Percentiles rank a stretch among this genome's conserved stretches.
phyloP scores from a whole-genome alignment of 2,329 filamentous ascomycete species.

The Davidsoniella virescens region DNA sequence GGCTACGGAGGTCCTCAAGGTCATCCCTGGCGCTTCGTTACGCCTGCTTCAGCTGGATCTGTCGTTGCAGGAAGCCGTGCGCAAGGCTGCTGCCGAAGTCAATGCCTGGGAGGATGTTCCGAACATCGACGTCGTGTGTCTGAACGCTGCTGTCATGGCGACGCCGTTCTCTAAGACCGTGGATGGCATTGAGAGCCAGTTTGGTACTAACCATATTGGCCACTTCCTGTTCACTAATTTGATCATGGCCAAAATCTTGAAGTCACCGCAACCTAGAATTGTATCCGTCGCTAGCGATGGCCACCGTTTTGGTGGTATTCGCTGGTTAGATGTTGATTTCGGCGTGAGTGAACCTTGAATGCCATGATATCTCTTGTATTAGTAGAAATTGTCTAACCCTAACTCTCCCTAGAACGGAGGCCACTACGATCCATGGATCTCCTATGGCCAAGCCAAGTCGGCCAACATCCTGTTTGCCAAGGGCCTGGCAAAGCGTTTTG shows the following conservation, averaged over 20 bases:
- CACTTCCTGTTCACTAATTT: constrained; percentile 31
- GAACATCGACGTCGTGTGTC: constrained; percentile 22
- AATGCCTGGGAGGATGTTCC: constrained; percentile 15
- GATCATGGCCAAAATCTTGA: constrained; percentile 15
- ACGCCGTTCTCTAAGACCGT: constrained; percentile 18
- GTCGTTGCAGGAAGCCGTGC: constrained; percentile 21
- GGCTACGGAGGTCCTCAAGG: constrained; percentile 11
- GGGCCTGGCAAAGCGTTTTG: constrained; percentile 12
- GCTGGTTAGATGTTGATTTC: constrained; percentile 20
- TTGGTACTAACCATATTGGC: constrained; percentile 29
- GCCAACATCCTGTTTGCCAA: constrained; percentile 18
- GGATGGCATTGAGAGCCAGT: constrained; percentile 28
- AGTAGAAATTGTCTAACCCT: background rate
- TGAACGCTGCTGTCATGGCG: constrained; percentile 28
- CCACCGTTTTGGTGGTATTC: constrained; percentile 19
- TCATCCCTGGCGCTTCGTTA: constrained; percentile 1
- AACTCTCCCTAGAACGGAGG: background rate
- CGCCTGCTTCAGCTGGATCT: constrained; percentile 21
- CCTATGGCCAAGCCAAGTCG: constrained; percentile 19
- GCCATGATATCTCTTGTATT: background rate
- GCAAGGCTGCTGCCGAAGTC: constrained; percentile 23
- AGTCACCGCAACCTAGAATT: constrained; percentile 18
- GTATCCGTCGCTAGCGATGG: constrained; percentile 26
- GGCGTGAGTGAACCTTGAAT: constrained; percentile 6
- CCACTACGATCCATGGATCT: constrained; percentile 14